Conservation (phyloP, 2,329 filamentous ascomycete genomes). For the Clarireedia monteithiana region DNA sequence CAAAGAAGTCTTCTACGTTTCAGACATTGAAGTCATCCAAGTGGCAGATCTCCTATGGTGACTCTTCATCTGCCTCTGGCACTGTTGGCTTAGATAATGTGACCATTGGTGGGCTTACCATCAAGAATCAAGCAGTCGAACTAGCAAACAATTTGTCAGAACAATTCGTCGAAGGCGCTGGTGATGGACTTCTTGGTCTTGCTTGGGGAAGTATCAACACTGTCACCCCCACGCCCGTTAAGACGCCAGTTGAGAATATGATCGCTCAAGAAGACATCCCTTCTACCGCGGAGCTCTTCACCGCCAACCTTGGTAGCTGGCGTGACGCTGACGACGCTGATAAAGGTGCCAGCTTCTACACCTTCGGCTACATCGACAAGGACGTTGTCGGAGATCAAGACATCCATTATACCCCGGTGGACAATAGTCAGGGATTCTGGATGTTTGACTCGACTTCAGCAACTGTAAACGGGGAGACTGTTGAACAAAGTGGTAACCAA, state of each 20-base stretch:
- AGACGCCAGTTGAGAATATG: slow-evolving; percentile 64
- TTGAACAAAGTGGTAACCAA: slow-evolving; percentile 46
- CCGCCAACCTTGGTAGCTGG: slow-evolving; percentile 48
- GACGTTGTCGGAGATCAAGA: slow-evolving; percentile 47
- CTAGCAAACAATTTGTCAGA: slow-evolving; percentile 51
- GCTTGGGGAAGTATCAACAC: slow-evolving; percentile 60
- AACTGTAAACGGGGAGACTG: slow-evolving; percentile 47
- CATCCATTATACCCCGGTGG: slow-evolving; percentile 52
- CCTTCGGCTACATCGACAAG: slow-evolving; percentile 64
- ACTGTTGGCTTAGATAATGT: slow-evolving; percentile 56
- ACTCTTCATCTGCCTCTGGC: slow-evolving; percentile 59
- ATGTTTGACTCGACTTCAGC: slow-evolving; percentile 50
- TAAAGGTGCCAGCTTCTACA: slow-evolving; percentile 53
- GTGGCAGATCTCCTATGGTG: slow-evolving; percentile 63
- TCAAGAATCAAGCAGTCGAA: slow-evolving; percentile 58
- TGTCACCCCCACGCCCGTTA: slow-evolving; percentile 44
- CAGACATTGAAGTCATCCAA: slow-evolving; percentile 38
- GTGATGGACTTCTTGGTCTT: slow-evolving; percentile 60
- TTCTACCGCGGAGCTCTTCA: slow-evolving; percentile 44
- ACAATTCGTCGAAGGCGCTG: slow-evolving; percentile 46
- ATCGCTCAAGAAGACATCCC: slow-evolving; percentile 48
- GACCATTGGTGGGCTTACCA: slow-evolving; percentile 50
- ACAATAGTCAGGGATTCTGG: slow-evolving; percentile 63
- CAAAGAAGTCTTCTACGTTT: slow-evolving; percentile 53
- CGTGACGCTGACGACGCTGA: slow-evolving; percentile 38